These are phyloP conservation scores for Hura crepitans DNA, from an alignment of 441 rosid genomes.

Conservation along the genomic window DNA sequence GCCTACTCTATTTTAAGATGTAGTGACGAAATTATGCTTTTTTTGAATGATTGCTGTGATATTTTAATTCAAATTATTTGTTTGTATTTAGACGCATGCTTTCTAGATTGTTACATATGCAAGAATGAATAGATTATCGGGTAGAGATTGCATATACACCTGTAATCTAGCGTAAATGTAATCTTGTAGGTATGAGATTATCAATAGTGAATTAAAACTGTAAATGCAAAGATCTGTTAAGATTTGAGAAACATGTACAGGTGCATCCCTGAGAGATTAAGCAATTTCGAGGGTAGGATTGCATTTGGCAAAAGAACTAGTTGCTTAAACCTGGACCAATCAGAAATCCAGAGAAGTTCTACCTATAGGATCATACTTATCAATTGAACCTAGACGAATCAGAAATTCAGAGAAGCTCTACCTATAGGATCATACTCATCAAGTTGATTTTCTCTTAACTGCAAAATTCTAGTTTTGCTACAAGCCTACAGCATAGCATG, in stretches of 20 bases:
- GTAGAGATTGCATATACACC: too few species aligned
- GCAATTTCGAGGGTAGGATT: background rate
- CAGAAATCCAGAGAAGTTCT: background rate
- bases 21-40: background rate
- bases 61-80: too few species aligned
- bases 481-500: background rate
- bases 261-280: background rate
- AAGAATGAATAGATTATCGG: too few species aligned
- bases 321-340: background rate
- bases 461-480: background rate
- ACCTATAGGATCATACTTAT: background rate
- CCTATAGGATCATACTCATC: background rate
- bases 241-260: too few species aligned
- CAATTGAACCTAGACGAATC: background rate
- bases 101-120: too few species aligned
- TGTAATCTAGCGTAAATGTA: too few species aligned
- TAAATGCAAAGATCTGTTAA: too few species aligned
- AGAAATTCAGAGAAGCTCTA: background rate
- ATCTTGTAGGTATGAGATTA: too few species aligned
- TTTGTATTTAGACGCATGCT: too few species aligned
- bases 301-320: background rate
- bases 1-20: background rate
- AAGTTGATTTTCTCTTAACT: background rate
- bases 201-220: too few species aligned
- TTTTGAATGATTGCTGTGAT: too few species aligned